phyloP scores from a whole-genome alignment of 306 rosid genomes.

The Glycyrrhiza uralensis region DNA sequence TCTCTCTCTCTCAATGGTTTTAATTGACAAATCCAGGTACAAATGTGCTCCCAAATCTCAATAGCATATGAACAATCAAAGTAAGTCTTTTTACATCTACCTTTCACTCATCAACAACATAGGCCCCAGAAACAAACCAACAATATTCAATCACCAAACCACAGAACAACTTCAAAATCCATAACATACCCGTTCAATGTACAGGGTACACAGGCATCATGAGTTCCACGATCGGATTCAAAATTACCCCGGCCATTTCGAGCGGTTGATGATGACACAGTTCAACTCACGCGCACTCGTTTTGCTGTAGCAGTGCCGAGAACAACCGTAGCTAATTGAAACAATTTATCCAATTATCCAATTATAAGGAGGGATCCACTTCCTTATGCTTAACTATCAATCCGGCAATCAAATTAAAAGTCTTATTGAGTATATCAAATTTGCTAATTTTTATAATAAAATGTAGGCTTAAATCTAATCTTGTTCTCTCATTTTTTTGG shows the following conservation, averaged over 20 bases:
- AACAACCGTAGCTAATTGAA: neutral
- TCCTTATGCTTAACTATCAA: too few relatives aligned
- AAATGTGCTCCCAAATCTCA: neutral
- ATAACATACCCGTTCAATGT: neutral
- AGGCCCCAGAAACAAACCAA: neutral
- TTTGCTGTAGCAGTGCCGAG: neutral
- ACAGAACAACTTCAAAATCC: neutral
- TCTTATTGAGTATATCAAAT: too few relatives aligned
- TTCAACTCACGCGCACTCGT: neutral
- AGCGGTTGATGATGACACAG: neutral
- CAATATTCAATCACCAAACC: neutral
- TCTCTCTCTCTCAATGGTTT: neutral
- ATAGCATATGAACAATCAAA: neutral
- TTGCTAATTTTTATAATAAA: too few relatives aligned
- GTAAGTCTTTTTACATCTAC: neutral
- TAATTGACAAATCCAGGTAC: neutral
- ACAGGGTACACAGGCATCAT: neutral
- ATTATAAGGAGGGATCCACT: too few relatives aligned
- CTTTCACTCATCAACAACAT: neutral
- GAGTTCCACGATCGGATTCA: neutral
- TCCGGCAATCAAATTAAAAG: too few relatives aligned
- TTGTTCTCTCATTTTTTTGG: too few relatives aligned
- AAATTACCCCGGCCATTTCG: constrained; percentile 15
- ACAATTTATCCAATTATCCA: too few relatives aligned
- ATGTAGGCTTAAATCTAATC: too few relatives aligned